Base-by-base conservation (phyloP, 176 grass and related monocot genomes). In the Eleusine coracana region DNA sequence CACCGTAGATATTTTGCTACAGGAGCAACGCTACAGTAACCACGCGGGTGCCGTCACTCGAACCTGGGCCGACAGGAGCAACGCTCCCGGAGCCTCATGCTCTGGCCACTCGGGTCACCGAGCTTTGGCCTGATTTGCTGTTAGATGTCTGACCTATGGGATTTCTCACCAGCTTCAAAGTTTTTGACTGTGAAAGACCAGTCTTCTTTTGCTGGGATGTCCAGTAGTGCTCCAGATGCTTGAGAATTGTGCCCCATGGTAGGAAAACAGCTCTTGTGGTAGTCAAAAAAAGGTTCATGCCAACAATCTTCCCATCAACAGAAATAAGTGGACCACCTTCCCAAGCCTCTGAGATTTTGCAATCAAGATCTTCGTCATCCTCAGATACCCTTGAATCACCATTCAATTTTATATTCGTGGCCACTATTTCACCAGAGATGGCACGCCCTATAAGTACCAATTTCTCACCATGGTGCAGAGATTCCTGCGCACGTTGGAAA, bases 321-420 rank as follows among this genome's bases (percentile, higher is more conserved):
- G 70, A 67, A 81, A 81, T 45, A 62, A 62, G 80, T 0, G 27
- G 54, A 10, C 80, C 68, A 82, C 80, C 80, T 82, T 82, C 68
- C 39, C 51, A 82, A 71, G 9, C 25, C 79, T 82, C 61, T 10
- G 66, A 70, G 16, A 82, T 82, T 71, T 79, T 16, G 51, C 76
- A 66, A 79, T 8, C 8, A 40, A 54, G 21, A 3, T 72, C 23
- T 46, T 46, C 20, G 8, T 25, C 18, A 71, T 71, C 68, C 20
- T 71, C 68, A 70, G 79, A 70, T 72, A 68, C 11, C 0, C 17
- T 46, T 71, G 54, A 72, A n/a, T 82, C 27, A 5, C 11, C 17
- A 31, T 25, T 7, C 5, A 72, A 27, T 20, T n/a, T 60, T 52
- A 41, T 52, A 72, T 5, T 61, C 3, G 39, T 46, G 39, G 25